Base-by-base conservation (phyloP, 805 yeast species). In the Wickerhamomyces queroliae region DNA sequence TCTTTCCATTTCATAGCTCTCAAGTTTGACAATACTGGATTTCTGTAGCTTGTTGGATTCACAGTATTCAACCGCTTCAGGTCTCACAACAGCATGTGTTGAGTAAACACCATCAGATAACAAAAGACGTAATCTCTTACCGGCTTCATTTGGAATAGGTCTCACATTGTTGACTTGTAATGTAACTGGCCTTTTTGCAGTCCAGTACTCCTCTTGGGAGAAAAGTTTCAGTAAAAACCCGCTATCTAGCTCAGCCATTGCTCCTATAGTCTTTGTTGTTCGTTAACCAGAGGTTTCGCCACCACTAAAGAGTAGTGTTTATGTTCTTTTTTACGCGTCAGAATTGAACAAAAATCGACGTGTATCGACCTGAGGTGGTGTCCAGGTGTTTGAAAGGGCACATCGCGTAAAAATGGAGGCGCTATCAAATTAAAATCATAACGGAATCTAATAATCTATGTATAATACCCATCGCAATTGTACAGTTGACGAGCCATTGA, bases 61-160 rank as follows among this genome's bases (percentile, higher is more conserved):
- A 55, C 70, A 64, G 38, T 64, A 65, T 33, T 70, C 63, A 25
- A 70, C 69, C 43, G 63, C 66, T 37, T 65, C 69, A 26, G 77
- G 76, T 55, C 78, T 73, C 45, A 75, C 62, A 22, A 77, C 69
- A 5, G 76, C 77, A 48, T 77, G 76, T 37, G 72, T 65, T 22
- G 67, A 61, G 49, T 61, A 72, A 20, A 59, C 56, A 23, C 82
- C 81, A 56, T 77, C 83, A 29, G 72, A 69, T 17, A 77, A 52
- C 64, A 76, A 64, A 38, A 70, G 44, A 48, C 76, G 63, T 11
- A 66, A 52, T 49, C 75, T 57, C 42, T 63, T 66, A 16, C 72
- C 72, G 12, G 55, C 53, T 11, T 63, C 67, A 40, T 67, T 70
- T 15, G 62, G 59, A 35, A 66, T 63, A 10, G 60, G 61, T 42